A percentile compares a stretch with the other conserved stretches of the same genome.
Evolutionary conservation across 768 basidiomycete species (phyloP).

Genomic region (Ephemerocybe angulata): DNA sequence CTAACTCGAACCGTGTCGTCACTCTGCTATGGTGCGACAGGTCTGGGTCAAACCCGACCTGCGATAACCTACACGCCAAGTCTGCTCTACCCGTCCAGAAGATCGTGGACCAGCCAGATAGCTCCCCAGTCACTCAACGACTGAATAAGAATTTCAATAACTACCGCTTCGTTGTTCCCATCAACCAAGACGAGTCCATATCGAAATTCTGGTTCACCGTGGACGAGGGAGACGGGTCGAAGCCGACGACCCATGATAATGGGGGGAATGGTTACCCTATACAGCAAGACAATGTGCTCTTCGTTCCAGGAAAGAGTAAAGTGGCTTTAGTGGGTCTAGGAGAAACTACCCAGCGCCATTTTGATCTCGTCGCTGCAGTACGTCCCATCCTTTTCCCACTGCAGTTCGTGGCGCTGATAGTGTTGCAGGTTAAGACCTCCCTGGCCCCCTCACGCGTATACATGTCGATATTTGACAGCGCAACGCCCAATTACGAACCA

Average conservation of each 20-base stretch:
- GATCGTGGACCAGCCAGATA: slow-evolving; percentile 28
- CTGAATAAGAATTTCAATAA: slow-evolving; percentile 35
- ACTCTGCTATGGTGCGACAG: slow-evolving; percentile 42
- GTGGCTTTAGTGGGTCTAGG: too few species aligned
- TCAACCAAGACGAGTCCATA: slow-evolving; percentile 38
- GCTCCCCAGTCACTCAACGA: slow-evolving; percentile 34
- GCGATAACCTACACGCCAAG: slow-evolving; percentile 29
- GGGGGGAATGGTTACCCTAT: slow-evolving; percentile 40
- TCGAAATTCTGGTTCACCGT: slow-evolving; percentile 49
- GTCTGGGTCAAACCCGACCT: slow-evolving; percentile 32
- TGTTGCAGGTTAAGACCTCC: too few species aligned
- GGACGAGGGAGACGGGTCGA: slow-evolving; percentile 41
- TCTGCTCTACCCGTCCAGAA: slow-evolving; percentile 29
- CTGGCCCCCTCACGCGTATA: slow-evolving; percentile 31
- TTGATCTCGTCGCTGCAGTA: slow-evolving; percentile 25
- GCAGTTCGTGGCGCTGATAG: too few species aligned
- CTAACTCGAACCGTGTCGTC: slow-evolving; percentile 35
- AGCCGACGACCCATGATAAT: slow-evolving; percentile 35
- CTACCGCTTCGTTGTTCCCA: slow-evolving; percentile 43
- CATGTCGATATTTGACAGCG: slow-evolving; percentile 29
- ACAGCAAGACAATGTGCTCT: slow-evolving; percentile 41
- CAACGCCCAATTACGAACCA: slow-evolving; percentile 29
- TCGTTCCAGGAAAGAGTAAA: too few species aligned
- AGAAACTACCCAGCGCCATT: slow-evolving; percentile 19
- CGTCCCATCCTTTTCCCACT: too few species aligned